Base-by-base conservation (phyloP, 805 yeast species). In the Candida golubevii region DNA sequence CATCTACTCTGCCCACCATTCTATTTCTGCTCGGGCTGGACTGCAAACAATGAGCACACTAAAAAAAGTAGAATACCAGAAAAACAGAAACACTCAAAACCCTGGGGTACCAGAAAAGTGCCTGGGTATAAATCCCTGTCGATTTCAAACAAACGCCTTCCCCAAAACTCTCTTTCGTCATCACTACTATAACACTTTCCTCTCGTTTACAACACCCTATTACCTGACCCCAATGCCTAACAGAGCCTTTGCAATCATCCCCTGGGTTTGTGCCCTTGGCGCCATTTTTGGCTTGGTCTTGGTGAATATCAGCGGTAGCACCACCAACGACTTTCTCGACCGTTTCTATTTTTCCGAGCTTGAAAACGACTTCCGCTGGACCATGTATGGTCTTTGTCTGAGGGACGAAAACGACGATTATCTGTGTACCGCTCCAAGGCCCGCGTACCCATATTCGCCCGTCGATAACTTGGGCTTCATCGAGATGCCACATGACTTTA, bases 401-500 rank as follows among this genome's bases (percentile, higher is more conserved):
- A 61, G 46, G 8, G 33, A 13, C n/a, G 45, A 44, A 39, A 56
- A 57, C 33, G 45, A 39, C 11, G 53, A 53, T 36, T 34, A 41
- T 39, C 47, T 54, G 27, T 65, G 68, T 48, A 39, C 55, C 10
- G 28, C 36, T 9, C 48, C 42, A 2, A 14, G 32, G 7, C 59
- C 68, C 23, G 68, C 67, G 9, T 63, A 49, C 40, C 68, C 70
- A 8, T 65, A 59, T 47, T 58, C 65, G 2, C 69, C 69, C 8
- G 46, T 42, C 33, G 67, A 60, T 35, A 61, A 62, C 45, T 60
- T 63, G 38, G 53, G 54, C 3, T 33, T 12, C 34, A 10, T 34
- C 10, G 36, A 44, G 9, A 83, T 40, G 18, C 95, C 95, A 26
- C 31, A 58, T 3, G 65, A 67, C 26, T 82, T 88, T 54, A 54